Evolutionary conservation across 495 filamentous ascomycete genomes (phyloP).

Genomic region (Neurospora sp.): DNA sequence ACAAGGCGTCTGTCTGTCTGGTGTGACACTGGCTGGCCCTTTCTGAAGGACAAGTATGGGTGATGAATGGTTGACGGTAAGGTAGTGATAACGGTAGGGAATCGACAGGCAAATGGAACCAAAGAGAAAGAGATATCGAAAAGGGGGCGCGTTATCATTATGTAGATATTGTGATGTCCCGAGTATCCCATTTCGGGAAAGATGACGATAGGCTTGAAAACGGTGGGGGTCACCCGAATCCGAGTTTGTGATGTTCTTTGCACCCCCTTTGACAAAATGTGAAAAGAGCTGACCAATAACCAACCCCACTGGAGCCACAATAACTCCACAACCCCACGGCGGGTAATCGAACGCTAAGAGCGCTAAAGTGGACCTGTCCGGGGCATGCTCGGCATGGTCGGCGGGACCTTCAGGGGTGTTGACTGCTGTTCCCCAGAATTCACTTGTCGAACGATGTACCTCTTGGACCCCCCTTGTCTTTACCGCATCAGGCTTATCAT

Average conservation of each 20-base stretch:
- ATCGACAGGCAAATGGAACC: not conserved
- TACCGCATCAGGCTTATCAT: not conserved
- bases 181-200: not conserved
- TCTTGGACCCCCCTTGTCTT: not conserved
- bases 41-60: not conserved
- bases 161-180: not conserved
- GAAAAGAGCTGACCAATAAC: not conserved
- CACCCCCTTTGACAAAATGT: not conserved
- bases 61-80: not conserved
- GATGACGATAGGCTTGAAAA: not conserved
- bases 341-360: not conserved
- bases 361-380: not conserved
- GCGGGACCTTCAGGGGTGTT: not conserved
- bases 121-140: not conserved
- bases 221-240: not conserved
- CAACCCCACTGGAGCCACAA: not conserved
- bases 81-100: too few species aligned
- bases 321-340: not conserved
- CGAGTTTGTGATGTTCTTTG: not conserved
- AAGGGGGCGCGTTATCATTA: not conserved
- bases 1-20: not conserved
- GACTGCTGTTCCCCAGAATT: not conserved
- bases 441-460: not conserved
- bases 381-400: not conserved
- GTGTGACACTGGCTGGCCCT: not conserved